Percentiles rank a stretch among this genome's conserved stretches.
Conservation (phyloP, 306 rosid species). For the Quercus glauca region DNA sequence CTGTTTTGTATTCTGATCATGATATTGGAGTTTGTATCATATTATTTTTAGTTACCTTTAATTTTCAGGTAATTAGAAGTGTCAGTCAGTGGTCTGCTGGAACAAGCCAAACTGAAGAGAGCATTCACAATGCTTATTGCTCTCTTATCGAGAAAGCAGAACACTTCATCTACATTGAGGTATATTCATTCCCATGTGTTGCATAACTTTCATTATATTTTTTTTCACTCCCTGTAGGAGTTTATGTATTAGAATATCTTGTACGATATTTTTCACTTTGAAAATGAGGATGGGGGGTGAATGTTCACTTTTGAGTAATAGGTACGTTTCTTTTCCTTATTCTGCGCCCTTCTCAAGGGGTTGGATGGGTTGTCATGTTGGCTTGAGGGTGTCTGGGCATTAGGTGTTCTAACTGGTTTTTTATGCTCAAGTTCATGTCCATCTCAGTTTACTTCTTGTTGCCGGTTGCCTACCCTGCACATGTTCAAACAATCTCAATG, state of each 20-base stretch:
- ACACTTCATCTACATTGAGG: conserved; percentile 95
- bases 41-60: conserved; percentile 11
- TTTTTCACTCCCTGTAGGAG: background rate
- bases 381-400: background rate
- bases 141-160: conserved; percentile 94
- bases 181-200: conserved; percentile 26
- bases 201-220: background rate
- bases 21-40: conserved; percentile 12
- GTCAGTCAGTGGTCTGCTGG: conserved; percentile 99
- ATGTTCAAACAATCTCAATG: background rate
- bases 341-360: background rate
- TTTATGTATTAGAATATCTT: background rate
- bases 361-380: background rate
- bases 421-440: background rate
- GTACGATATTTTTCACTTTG: background rate
- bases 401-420: background rate
- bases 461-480: background rate
- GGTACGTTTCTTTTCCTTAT: background rate
- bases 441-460: background rate
- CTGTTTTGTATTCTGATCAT: conserved; percentile 1
- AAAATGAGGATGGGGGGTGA: background rate
- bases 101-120: conserved; percentile 90
- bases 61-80: conserved; percentile 84
- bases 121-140: conserved; percentile 95
- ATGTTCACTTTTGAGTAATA: background rate